Percentiles rank a stretch among this genome's conserved stretches.
Conservation (phyloP, 176 grass and related monocot species). For the Aegilops tauschii region DNA sequence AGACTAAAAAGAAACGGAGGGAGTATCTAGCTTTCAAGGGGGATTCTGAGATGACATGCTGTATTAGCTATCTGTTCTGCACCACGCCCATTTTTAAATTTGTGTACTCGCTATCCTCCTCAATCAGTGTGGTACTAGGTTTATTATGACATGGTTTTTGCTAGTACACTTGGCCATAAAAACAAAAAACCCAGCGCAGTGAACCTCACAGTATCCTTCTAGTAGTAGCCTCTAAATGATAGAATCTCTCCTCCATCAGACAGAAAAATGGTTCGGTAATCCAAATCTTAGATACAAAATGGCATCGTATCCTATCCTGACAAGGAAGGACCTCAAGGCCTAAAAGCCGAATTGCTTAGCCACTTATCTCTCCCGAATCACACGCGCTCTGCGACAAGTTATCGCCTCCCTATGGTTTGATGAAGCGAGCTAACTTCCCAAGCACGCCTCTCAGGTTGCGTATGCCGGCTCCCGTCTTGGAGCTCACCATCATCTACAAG, state of each 20-base stretch:
- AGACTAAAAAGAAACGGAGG: too few species aligned
- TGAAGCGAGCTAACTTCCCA: constrained; percentile 69
- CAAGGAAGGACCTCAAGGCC: neutral
- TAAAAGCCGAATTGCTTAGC: neutral
- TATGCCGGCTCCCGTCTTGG: constrained; percentile 77
- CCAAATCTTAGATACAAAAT: constrained; percentile 5
- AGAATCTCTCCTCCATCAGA: neutral
- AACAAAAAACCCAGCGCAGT: too few species aligned
- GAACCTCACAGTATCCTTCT: neutral
- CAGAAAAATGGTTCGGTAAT: neutral
- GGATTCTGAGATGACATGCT: too few species aligned
- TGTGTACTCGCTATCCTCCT: neutral
- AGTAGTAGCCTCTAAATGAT: neutral
- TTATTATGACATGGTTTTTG: neutral
- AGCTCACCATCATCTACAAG: constrained; percentile 88
- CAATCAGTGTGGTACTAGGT: neutral
- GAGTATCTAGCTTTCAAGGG: too few species aligned
- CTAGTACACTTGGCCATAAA: neutral
- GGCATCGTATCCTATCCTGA: neutral
- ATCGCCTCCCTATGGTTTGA: constrained; percentile 58
- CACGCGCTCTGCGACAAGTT: neutral
- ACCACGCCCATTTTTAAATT: neutral
- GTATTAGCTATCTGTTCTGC: too few species aligned
- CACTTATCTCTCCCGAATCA: neutral
- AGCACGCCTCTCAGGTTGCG: constrained; percentile 66